phyloP scores from a whole-genome alignment of 2,329 filamentous ascomycete genomes.

The Penicillium sclerotigenum region DNA sequence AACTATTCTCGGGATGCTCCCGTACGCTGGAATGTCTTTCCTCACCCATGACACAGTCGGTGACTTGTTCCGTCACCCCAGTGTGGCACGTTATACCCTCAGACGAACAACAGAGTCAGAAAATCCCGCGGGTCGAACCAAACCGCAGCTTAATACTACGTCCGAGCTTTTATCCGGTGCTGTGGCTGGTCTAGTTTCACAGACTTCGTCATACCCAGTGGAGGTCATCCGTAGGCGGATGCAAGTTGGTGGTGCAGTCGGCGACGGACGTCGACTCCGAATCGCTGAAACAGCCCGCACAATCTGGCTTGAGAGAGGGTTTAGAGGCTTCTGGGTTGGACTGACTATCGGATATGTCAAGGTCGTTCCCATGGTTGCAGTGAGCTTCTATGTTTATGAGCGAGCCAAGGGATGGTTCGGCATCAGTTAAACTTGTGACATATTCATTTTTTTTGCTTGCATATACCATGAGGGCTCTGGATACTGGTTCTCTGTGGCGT shows the following conservation, averaged over 20 bases:
- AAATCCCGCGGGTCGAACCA: slow-evolving; percentile 45
- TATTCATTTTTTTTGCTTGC: slow-evolving; percentile 1
- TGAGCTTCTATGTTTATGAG: slow-evolving; percentile 66
- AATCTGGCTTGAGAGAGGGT: slow-evolving; percentile 73
- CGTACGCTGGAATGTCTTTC: slow-evolving; percentile 94
- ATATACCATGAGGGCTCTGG: slow-evolving; percentile 7
- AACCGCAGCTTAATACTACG: slow-evolving; percentile 71
- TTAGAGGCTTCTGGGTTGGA: slow-evolving; percentile 85
- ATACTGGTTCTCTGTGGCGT: slow-evolving; percentile 25
- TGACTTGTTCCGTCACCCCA: slow-evolving; percentile 71
- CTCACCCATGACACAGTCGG: slow-evolving; percentile 88
- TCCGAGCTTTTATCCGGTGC: slow-evolving; percentile 84
- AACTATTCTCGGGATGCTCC: slow-evolving; percentile 90
- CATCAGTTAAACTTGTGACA: neutral
- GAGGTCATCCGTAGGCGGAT: slow-evolving; percentile 90
- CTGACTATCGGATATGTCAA: slow-evolving; percentile 94
- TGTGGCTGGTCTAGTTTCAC: slow-evolving; percentile 80
- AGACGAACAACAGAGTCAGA: slow-evolving; percentile 56
- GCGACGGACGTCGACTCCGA: slow-evolving; percentile 75
- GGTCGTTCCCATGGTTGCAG: slow-evolving; percentile 82
- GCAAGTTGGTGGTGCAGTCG: slow-evolving; percentile 94
- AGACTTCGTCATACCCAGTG: slow-evolving; percentile 88
- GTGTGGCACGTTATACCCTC: slow-evolving; percentile 69
- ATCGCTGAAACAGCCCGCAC: slow-evolving; percentile 74
- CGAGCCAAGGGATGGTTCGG: slow-evolving; percentile 62